Base-by-base conservation (phyloP, 2,329 filamentous ascomycete species). In the Colletotrichum australisinense region DNA sequence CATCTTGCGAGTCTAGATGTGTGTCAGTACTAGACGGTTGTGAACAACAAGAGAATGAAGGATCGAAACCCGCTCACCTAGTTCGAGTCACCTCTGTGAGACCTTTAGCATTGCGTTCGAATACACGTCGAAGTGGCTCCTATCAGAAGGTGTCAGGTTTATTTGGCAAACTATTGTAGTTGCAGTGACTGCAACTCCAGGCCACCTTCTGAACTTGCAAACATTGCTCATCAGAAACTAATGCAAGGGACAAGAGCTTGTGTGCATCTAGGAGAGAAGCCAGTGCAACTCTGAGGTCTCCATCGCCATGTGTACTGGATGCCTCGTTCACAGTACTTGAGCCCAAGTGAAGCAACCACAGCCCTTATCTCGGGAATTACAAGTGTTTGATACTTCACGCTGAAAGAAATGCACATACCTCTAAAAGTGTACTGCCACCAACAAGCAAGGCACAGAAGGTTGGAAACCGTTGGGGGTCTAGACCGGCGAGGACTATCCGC, bases 361-460 rank as follows among this genome's bases (percentile, higher is more conserved):
- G 63, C 49, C 30, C 56, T 49, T 49, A 55, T 56, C 30, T 42
- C 8, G 52, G 35, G n/a, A 30, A 66, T 60, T 16, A 59, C 69
- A 24, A 32, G 59, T 53, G 32, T 70, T 32, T n/a, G 28, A 59
- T 60, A 53, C 42, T 62, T 26, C 63, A 62, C n/a, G 67, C 35
- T 52, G 53, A 57, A 58, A 59, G 70, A n/a, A 69, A 30, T 32
- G 28, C 57, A 78, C 85, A 77, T 82, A 88, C 90, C 84, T 91
- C 86, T n/a, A 92, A 78, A n/a, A 92, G 79, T 28, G 89, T 90
- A 75, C 87, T 88, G 52, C 90, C 90, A 42, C 90, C 91, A 52
- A 90, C 87, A 11, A 92, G 81, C 7, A 86, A 83, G 8, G 90
- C 90, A 78, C 90, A 92, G 78, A 92, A 92, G 4, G 89, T 85